These are phyloP conservation scores for Mucor saturninus DNA, from an alignment of 371 early-diverging fungal genomes.

Conservation along the genomic window DNA sequence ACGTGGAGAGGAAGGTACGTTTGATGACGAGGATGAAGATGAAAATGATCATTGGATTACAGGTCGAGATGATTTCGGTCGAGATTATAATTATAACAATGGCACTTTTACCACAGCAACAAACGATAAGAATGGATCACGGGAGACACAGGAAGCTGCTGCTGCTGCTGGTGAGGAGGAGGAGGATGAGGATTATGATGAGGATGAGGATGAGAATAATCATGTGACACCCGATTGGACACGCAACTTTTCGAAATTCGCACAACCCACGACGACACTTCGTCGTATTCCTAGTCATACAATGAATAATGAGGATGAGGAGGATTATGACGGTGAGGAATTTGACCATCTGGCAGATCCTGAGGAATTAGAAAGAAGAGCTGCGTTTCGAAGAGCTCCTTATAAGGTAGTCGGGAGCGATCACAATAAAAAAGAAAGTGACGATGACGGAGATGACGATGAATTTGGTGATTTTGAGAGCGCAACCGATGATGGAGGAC, in stretches of 20 bases:
- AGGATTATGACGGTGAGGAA: constrained; percentile 39
- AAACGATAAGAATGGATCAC: constrained; percentile 6
- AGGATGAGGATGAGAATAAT: constrained; percentile 24
- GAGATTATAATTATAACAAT: constrained; percentile 23
- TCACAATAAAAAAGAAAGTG: constrained; percentile 26
- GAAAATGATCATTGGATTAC: constrained; percentile 32
- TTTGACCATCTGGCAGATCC: constrained; percentile 43
- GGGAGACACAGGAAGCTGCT: no score
- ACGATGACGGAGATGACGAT: constrained; percentile 17
- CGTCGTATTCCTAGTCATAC: constrained; percentile 34
- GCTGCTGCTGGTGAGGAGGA: neutral
- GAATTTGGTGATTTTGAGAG: constrained; percentile 33
- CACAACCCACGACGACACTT: constrained; percentile 38
- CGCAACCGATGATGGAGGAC: constrained; percentile 4
- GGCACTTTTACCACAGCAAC: constrained; percentile 1
- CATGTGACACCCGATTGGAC: constrained; percentile 35
- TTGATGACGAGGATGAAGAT: constrained; percentile 43
- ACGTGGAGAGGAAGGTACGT: constrained; percentile 33
- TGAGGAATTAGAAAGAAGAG: constrained; percentile 41
- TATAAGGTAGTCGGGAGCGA: constrained; percentile 11
- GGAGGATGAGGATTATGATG: constrained; percentile 6
- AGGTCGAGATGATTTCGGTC: constrained; percentile 33
- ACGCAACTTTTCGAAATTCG: constrained; percentile 46
- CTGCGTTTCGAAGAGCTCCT: constrained; percentile 20
- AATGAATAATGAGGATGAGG: constrained; percentile 41